Evolutionary conservation across 805 yeast genomes (phyloP), one percentile per base, ranked within the genome.

Genomic region (Diddensiella santjacobensis): DNA sequence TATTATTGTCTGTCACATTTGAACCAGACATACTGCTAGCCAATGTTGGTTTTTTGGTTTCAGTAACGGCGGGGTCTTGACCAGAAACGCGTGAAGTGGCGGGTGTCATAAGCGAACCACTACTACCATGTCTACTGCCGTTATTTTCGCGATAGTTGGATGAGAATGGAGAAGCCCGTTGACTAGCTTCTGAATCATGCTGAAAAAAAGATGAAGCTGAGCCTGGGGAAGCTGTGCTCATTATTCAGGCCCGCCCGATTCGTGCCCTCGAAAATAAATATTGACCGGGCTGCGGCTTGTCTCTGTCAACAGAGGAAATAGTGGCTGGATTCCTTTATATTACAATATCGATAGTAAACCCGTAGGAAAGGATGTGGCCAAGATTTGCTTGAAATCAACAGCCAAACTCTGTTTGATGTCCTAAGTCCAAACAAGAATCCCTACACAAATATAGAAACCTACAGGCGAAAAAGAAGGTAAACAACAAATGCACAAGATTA

Each of bases 171-270:
- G 38, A 35, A 13, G 20, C 20, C 10, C 20, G 38, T 17, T 13
- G 38, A 35, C 38, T 17, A n/a, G 38, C 20, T 17, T 17, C 38
- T 6, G 15, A n/a, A 35, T 35, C 38, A 35, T 35, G 38, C 18
- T 13, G 38, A n/a, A 40, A 6, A 22, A 40, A 40, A 17, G 43
- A n/a, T n/a, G 43, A 23, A 13, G 33, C 31, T 10, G 43, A 40
- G 22, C 46, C 46, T 20, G 46, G 40, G 3, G 40, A 43, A 19
- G 46, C 39, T 6, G 40, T 43, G 31, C 46, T 43, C 46, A 43
- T 43, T 26, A n/a, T 33, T 22, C 4, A 10, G 4, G 15, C 39
- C 35, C 33, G 41, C 39, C 35, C 33, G 41, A 20, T 38, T 20
- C 10, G 24, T 20, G 31, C 31, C 31, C 31, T 26, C 11, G 11